Conservation (phyloP, 2,329 filamentous ascomycete species). For the Pyricularia pennisetigena region DNA sequence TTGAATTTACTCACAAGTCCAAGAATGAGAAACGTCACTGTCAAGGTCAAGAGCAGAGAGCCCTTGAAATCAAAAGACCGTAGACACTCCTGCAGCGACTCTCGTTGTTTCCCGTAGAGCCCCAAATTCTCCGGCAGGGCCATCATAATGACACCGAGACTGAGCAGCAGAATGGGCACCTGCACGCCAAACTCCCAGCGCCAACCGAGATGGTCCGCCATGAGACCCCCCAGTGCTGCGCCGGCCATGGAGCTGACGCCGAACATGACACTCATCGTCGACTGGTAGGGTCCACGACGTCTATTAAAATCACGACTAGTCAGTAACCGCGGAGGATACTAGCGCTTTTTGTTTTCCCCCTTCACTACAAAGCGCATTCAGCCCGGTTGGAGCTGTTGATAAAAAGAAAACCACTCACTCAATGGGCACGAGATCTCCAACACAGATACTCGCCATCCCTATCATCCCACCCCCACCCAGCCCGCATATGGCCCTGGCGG, state of each 20-base stretch:
- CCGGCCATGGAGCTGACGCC: slow-evolving; percentile 50
- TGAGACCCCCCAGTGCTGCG: slow-evolving; percentile 58
- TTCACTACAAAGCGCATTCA: not conserved
- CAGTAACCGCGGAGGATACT: not conserved
- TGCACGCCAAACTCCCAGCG: slow-evolving; percentile 61
- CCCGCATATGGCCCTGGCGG: slow-evolving; percentile 61
- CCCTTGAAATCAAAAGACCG: slow-evolving; percentile 47
- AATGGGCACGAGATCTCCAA: slow-evolving; percentile 65
- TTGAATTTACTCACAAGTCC: slow-evolving; percentile 35
- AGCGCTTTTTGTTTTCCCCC: no score
- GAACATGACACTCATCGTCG: slow-evolving; percentile 57
- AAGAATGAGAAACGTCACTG: slow-evolving; percentile 48
- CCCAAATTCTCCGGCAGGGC: slow-evolving; percentile 45
- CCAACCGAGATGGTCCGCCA: slow-evolving; percentile 65
- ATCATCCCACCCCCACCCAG: slow-evolving; percentile 64
- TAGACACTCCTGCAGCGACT: slow-evolving; percentile 33
- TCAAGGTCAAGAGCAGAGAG: slow-evolving; percentile 39
- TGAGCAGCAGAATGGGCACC: slow-evolving; percentile 38
- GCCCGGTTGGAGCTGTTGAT: not conserved
- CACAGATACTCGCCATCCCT: slow-evolving; percentile 60
- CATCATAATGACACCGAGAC: slow-evolving; percentile 31
- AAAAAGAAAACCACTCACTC: slow-evolving; percentile 32
- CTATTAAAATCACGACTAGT: slow-evolving; percentile 11
- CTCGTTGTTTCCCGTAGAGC: slow-evolving; percentile 31
- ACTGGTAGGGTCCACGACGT: slow-evolving; percentile 60